Evolutionary conservation across 2,329 filamentous ascomycete genomes (phyloP).

Genomic region (Emydomyces testavorans): DNA sequence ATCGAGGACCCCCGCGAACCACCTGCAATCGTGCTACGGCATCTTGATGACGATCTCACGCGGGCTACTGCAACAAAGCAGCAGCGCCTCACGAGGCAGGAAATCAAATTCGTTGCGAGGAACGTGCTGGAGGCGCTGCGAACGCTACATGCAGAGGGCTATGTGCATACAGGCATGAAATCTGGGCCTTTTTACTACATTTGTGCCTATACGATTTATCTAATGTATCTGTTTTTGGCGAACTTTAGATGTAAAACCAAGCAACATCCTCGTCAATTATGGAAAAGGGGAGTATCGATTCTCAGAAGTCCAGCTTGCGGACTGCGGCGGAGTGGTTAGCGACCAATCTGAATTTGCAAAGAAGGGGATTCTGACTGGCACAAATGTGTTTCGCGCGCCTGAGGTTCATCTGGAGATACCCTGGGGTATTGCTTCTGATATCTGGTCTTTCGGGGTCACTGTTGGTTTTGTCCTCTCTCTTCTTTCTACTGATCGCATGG

Average conservation of each 20-base stretch:
- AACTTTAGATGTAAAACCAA: conserved; percentile 17
- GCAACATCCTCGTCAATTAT: conserved; percentile 20
- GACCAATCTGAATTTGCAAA: conserved; percentile 12
- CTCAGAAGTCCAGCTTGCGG: conserved; percentile 17
- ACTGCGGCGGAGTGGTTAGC: conserved; percentile 16
- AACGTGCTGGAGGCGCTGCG: conserved; percentile 15
- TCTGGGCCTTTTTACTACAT: background rate
- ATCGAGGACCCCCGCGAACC: conserved; percentile 10
- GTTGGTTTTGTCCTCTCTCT: no score
- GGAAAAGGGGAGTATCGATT: conserved; percentile 10
- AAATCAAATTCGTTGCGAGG: conserved; percentile 18
- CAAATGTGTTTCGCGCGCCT: conserved; percentile 17
- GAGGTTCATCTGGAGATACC: conserved; percentile 16
- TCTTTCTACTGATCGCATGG: background rate
- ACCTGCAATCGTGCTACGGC: conserved; percentile 16
- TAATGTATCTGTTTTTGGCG: background rate
- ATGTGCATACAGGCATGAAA: conserved; percentile 17
- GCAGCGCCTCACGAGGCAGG: conserved; percentile 14
- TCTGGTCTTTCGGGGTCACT: conserved; percentile 17
- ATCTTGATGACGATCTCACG: conserved; percentile 17
- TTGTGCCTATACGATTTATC: background rate
- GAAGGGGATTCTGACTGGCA: conserved; percentile 15
- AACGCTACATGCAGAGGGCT: conserved; percentile 16
- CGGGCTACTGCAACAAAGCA: conserved; percentile 5
- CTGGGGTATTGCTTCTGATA: conserved; percentile 17